Evolutionary conservation across 805 yeast genomes (phyloP).

Genomic region (Starmerella lactis-condensi): DNA sequence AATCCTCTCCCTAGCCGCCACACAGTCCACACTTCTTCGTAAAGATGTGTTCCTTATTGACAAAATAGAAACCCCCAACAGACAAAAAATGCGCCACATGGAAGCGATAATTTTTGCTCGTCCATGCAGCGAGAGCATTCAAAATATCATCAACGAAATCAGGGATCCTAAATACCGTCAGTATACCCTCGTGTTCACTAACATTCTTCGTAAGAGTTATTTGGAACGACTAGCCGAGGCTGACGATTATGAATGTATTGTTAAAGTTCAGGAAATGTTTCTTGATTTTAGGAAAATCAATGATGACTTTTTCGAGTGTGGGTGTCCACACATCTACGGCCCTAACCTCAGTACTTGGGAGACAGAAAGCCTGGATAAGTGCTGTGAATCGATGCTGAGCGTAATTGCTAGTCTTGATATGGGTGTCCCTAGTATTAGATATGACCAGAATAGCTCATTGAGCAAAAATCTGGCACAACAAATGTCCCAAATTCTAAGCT

Average conservation of each 20-base stretch:
- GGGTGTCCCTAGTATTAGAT: slow-evolving; percentile 59
- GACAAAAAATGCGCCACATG: slow-evolving; percentile 62
- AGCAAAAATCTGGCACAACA: slow-evolving; percentile 45
- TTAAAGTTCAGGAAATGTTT: slow-evolving; percentile 62
- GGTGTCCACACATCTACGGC: slow-evolving; percentile 15
- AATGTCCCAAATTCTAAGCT: slow-evolving; percentile 41
- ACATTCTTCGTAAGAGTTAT: slow-evolving; percentile 53
- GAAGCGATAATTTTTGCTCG: slow-evolving; percentile 63
- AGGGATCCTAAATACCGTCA: slow-evolving; percentile 58
- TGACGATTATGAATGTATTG: slow-evolving; percentile 68
- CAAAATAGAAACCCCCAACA: slow-evolving; percentile 31
- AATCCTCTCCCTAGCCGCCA: slow-evolving; percentile 69
- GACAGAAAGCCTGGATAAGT: slow-evolving; percentile 27
- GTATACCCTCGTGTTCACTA: slow-evolving; percentile 65
- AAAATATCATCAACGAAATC: slow-evolving; percentile 45
- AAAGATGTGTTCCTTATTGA: slow-evolving; percentile 76
- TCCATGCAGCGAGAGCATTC: slow-evolving; percentile 50
- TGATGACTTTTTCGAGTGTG: slow-evolving; percentile 41
- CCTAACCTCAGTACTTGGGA: slow-evolving; percentile 30
- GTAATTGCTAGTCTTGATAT: slow-evolving; percentile 48
- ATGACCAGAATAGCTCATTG: slow-evolving; percentile 49
- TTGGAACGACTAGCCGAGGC: slow-evolving; percentile 77
- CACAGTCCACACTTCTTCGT: slow-evolving; percentile 67
- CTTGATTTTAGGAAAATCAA: slow-evolving; percentile 67
- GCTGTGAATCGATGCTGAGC: slow-evolving; percentile 33